Evolutionary conservation across 306 rosid genomes (phyloP).

Genomic region (Trifolium dubium): DNA sequence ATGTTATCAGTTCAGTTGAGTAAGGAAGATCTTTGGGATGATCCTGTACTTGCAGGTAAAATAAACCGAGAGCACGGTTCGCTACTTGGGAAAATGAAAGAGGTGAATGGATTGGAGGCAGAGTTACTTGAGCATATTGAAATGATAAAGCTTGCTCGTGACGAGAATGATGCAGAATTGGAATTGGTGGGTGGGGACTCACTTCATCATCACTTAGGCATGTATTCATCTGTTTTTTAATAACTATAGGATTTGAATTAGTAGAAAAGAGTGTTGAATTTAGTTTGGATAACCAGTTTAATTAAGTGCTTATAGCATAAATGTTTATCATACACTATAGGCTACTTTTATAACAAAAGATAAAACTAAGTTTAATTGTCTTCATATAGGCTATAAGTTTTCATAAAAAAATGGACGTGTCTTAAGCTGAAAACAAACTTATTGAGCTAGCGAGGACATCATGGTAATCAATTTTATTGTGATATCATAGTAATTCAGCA

Average conservation of each 20-base stretch:
- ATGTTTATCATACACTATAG: neutral
- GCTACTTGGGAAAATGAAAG: constrained; percentile 78
- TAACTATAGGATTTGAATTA: constrained; percentile 24
- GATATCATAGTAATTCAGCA: neutral
- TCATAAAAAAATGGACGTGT: neutral
- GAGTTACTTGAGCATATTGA: constrained; percentile 90
- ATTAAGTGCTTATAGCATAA: neutral
- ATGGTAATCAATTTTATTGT: no score
- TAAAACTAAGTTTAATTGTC: neutral
- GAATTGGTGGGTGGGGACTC: constrained; percentile 98
- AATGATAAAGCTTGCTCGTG: constrained; percentile 87
- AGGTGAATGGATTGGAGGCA: constrained; percentile 74
- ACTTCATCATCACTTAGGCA: constrained; percentile 71
- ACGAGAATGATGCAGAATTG: constrained; percentile 79
- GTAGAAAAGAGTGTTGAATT: neutral
- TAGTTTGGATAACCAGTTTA: neutral
- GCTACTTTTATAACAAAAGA: neutral
- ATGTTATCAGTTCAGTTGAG: constrained; percentile 65
- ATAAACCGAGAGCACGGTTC: constrained; percentile 94
- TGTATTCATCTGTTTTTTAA: constrained; percentile 56
- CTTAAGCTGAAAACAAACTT: neutral
- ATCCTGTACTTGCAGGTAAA: constrained; percentile 73
- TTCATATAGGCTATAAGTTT: neutral
- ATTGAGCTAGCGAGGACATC: no score
- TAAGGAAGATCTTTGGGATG: constrained; percentile 82